phyloP scores from a whole-genome alignment of 148 eudicot genomes.

The Spergularia bocconei region DNA sequence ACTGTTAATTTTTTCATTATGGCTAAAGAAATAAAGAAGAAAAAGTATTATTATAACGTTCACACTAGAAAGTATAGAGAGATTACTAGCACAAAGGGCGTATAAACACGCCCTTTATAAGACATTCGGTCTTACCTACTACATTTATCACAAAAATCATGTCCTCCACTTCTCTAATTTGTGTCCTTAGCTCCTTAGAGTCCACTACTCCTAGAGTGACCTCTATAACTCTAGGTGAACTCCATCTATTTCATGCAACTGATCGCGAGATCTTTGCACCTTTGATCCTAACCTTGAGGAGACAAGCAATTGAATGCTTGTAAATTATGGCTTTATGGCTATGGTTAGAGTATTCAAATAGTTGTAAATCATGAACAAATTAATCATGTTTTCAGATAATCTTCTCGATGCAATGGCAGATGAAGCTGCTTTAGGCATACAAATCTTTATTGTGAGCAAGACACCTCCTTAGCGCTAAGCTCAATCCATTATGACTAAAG shows the following conservation, averaged over 20 bases:
- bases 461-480: constrained; percentile 18
- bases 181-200: neutral
- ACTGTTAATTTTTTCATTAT: too few species aligned
- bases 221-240: constrained; percentile 32
- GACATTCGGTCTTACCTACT: too few species aligned
- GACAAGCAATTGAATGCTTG: constrained; percentile 28
- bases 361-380: constrained; percentile 11
- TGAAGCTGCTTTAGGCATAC: constrained; percentile 31
- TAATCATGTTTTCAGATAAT: constrained; percentile 6
- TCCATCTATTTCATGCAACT: constrained; percentile 24
- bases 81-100: too few species aligned
- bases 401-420: constrained; percentile 31
- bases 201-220: constrained; percentile 11
- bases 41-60: too few species aligned
- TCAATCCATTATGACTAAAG: constrained; percentile 16
- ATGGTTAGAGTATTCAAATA: constrained; percentile 31
- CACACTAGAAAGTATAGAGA: too few species aligned
- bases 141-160: too few species aligned
- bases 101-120: too few species aligned
- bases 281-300: constrained; percentile 23
- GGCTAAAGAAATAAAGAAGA: too few species aligned
- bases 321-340: constrained; percentile 35
- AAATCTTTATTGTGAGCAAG: constrained; percentile 18
- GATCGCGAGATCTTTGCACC: constrained; percentile 24
- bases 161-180: neutral